Base-by-base conservation (phyloP, 257 asterid genomes). In the Scutellaria baicalensis region DNA sequence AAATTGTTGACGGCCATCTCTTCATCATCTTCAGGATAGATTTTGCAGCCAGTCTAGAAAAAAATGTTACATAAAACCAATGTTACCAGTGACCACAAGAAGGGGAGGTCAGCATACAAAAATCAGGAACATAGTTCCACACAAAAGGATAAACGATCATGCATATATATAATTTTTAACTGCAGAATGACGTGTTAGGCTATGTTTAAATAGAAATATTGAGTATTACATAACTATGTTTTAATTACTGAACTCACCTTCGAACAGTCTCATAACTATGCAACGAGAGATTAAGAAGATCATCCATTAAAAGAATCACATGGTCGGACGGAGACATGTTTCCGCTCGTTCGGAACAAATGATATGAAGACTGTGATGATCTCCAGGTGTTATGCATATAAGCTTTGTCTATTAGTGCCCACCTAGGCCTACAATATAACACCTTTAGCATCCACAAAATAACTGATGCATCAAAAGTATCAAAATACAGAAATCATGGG, bases 311-410 rank as follows among this genome's bases (percentile, higher is more conserved):
- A 56, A 80, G 82, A 51, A 78, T 63, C 77, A 86, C 82, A 63
- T 79, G 87, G 43, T 84, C 90, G 27, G 97, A 79, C 66, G 99
- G 97, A 73, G 78, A 73, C 40, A 78, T 38, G 73, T 83, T 86
- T 62, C 80, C 81, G 49, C 78, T 74, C n/a, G 80, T 72, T 44
- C 93, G 93, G 81, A 75, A 87, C 81, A 88, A 74, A 84, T 91
- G 96, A 86, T 85, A 89, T 49, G 96, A 83, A 63, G 99, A 80
- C 67, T 94, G 99, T 58, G 99, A 91, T 72, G 97, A 84, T 84
- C 99, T 87, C 99, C 99, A 94, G 64, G 95, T 91, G 79, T 81
- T 86, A 68, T 91, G 99, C 97, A 91, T 89, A 71, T 86, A 86
- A 39, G 96, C 85, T 85, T 94, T 91, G 89, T 94, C 97, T 18